These are phyloP conservation scores for Lactifluus rugatus DNA, from an alignment of 768 basidiomycete genomes.

Conservation along the genomic window DNA sequence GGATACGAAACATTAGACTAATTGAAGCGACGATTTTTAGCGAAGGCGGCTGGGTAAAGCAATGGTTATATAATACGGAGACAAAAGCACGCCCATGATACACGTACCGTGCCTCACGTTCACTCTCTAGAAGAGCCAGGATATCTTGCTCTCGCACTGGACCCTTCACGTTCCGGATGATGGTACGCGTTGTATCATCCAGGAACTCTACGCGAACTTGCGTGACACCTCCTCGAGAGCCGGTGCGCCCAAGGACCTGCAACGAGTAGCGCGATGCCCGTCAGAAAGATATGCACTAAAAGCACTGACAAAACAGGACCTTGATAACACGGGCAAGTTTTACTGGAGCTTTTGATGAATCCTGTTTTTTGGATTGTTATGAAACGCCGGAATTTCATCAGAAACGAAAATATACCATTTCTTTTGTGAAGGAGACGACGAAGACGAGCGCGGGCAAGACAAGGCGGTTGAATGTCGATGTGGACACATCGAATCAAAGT, in stretches of 20 bases:
- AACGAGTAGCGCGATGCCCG: neutral
- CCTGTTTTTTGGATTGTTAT: constrained; percentile 36
- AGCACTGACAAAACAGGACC: constrained; percentile 36
- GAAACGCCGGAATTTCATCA: neutral
- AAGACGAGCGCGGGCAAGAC: neutral
- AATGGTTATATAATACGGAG: neutral
- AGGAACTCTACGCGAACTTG: constrained; percentile 99
- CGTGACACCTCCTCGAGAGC: constrained; percentile 97
- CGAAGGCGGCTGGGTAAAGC: constrained; percentile 26
- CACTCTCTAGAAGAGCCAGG: constrained; percentile 91
- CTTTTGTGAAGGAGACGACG: constrained; percentile 17
- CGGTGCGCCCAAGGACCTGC: constrained; percentile 95
- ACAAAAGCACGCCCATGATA: neutral
- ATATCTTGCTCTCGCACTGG: constrained; percentile 96
- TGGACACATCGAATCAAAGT: constrained; percentile 8
- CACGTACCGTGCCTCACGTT: constrained; percentile 97
- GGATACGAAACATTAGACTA: constrained; percentile 2
- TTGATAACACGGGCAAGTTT: constrained; percentile 98
- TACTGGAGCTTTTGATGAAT: constrained; percentile 83
- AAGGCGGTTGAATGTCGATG: neutral
- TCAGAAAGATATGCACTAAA: constrained; percentile 13
- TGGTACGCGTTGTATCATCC: constrained; percentile 91
- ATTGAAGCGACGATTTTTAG: constrained; percentile 15
- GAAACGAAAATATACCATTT: constrained; percentile 24
- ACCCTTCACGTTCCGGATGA: constrained; percentile 99